Base-by-base conservation (phyloP, 495 filamentous ascomycete genomes). In the Lindgomyces ingoldianus region DNA sequence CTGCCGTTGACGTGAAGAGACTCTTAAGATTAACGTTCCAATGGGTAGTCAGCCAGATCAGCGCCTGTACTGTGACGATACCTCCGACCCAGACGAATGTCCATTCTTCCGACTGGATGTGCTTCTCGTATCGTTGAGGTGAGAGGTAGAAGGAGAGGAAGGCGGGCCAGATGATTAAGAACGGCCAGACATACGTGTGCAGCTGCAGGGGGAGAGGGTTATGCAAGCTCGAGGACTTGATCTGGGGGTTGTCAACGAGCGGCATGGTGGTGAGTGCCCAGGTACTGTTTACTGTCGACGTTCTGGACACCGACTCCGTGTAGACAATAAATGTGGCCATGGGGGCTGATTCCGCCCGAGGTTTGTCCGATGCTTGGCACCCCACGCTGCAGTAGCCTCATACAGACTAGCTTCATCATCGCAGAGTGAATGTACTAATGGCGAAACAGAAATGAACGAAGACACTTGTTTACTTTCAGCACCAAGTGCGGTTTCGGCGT, bases 1-100 rank as follows among this genome's bases (percentile, higher is more conserved):
- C 88, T 55, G 79, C 84, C 33, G 78, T 89, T 3, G 91, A 81
- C 6, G 93, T 99, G 73, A 97, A 97, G 65, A 87, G 71, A 4
- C 88, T 85, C 64, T 87, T 85, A 64, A 97, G 79, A 70, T 91
- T 85, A 73, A 99, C 91, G 74, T 88, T 96, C 94, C 94, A 99
- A 79, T 97, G 88, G 24, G 94, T 98, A 79, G 88, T 93, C 60
- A 99, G 81, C 95, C 95, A 99, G 49, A 90, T 79, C 61, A 99
- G 83, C 62, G 89, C 85, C 80, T 99, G 94, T 49, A 85, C 67
- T 12, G 93, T 96, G 73, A 96, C 81, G 71, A 98, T 96, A 29
- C 85, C 82, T 64, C 89, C 93, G 62, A 88, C 81, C 83, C 87
- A 99, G 54, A 98, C 91, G 75, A 96, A 96, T 9, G 95, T 98